Percentiles rank a stretch among this genome's conserved stretches.
phyloP scores from a whole-genome alignment of 1,139 yeast species.

The Torulaspora pretoriensis region DNA sequence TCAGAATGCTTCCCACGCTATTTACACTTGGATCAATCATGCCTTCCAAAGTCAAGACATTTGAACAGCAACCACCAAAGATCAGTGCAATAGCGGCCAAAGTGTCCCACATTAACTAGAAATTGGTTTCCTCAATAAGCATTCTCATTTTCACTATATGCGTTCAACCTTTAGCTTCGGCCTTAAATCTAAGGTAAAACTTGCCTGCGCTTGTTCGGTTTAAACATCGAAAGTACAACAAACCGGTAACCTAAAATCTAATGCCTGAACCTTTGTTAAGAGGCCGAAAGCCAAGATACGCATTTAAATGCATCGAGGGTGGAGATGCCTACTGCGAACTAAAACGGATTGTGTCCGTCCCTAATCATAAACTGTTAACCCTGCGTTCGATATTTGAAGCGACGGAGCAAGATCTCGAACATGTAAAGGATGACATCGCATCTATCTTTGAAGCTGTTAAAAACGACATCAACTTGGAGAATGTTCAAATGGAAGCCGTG shows the following conservation, averaged over 20 bases:
- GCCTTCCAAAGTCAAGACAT: conserved; percentile 59
- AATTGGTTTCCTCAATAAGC: neutral
- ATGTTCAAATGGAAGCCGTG: conserved; percentile 25
- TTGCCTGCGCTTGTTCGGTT: neutral
- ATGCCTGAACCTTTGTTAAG: conserved; percentile 4
- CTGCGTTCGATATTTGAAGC: conserved; percentile 24
- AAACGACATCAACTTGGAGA: conserved; percentile 27
- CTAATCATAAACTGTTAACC: conserved; percentile 17
- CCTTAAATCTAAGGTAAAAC: neutral
- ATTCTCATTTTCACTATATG: neutral
- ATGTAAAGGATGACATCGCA: conserved; percentile 23
- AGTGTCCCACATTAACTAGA: neutral
- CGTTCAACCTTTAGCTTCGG: neutral
- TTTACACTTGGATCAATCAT: conserved; percentile 40
- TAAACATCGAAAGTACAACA: neutral
- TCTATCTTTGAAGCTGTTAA: conserved; percentile 20
- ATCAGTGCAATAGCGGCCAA: conserved; percentile 39
- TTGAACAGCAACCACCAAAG: conserved; percentile 72
- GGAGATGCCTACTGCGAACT: conserved; percentile 19
- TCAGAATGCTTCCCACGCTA: conserved; percentile 49
- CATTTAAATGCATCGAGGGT: conserved; percentile 14
- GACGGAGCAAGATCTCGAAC: conserved; percentile 24
- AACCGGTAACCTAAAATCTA: neutral
- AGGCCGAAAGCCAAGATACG: conserved; percentile 4
- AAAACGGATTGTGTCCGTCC: conserved; percentile 14